These are phyloP conservation scores for Pyrrhoderma lamaoense DNA, from an alignment of 1,284 basidiomycete species.

Conservation along the genomic window DNA sequence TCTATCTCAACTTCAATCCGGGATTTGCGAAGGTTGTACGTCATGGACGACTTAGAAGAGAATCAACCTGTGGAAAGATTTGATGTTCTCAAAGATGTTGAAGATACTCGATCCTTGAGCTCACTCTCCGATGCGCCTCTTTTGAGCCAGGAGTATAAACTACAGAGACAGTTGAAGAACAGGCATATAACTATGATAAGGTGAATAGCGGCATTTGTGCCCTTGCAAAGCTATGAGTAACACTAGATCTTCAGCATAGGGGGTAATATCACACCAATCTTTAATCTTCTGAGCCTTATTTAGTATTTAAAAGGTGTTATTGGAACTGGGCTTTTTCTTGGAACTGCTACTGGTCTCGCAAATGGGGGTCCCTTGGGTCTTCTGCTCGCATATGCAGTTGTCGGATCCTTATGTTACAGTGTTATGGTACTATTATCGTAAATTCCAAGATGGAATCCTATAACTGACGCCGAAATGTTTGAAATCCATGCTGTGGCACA, in stretches of 20 bases:
- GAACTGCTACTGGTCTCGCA: conserved; percentile 48
- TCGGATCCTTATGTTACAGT: conserved; percentile 59
- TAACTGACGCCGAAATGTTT: too few relatives aligned
- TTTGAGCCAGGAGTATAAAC: conserved; percentile 22
- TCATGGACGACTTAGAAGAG: too few relatives aligned
- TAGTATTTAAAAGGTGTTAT: conserved; percentile 53
- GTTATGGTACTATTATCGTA: conserved; percentile 38
- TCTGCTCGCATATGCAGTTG: conserved; percentile 51
- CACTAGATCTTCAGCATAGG: conserved; percentile 16
- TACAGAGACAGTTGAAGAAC: conserved; percentile 56
- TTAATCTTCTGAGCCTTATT: background rate
- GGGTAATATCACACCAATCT: background rate
- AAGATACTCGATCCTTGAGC: background rate
- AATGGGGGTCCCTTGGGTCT: conserved; percentile 57
- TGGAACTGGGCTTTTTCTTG: conserved; percentile 63
- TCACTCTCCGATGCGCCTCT: conserved; percentile 5
- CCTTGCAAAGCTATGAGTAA: background rate
- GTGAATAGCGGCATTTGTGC: conserved; percentile 26
- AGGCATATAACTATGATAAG: conserved; percentile 67
- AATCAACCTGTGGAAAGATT: background rate
- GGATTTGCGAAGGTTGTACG: too few relatives aligned
- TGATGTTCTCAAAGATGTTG: background rate
- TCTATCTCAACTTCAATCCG: too few relatives aligned
- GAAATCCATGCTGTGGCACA: conserved; percentile 16
- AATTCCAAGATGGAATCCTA: background rate